These are phyloP conservation scores for Diaporthe batatas DNA, from an alignment of 2,329 filamentous ascomycete species.

Conservation along the genomic window DNA sequence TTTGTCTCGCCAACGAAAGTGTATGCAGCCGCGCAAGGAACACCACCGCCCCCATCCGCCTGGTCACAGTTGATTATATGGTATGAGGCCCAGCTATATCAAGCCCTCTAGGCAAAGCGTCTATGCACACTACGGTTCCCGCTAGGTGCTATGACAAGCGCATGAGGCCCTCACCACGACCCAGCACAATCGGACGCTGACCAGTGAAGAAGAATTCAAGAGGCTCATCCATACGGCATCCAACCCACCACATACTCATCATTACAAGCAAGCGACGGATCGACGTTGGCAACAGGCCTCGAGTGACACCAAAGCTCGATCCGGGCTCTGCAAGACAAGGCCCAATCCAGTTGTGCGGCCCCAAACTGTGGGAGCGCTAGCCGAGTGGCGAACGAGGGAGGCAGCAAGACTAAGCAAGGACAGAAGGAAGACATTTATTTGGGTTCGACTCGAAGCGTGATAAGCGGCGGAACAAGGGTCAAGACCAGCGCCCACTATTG, in stretches of 20 bases:
- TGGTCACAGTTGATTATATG: neutral
- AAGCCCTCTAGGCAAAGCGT: neutral
- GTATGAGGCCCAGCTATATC: constrained; percentile 13
- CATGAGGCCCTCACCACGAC: constrained; percentile 1
- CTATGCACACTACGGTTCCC: constrained; percentile 3
- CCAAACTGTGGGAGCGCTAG: constrained; percentile 19
- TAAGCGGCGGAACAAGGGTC: constrained; percentile 34
- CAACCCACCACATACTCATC: neutral
- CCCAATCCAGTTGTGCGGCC: constrained; percentile 11
- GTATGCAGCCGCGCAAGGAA: neutral
- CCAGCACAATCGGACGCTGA: constrained; percentile 18
- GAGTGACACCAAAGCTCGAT: constrained; percentile 11
- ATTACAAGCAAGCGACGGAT: neutral
- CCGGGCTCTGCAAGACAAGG: constrained; percentile 15
- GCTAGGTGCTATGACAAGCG: neutral
- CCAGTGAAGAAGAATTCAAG: neutral
- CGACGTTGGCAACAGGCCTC: constrained; percentile 4
- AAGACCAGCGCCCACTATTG: constrained; percentile 28
- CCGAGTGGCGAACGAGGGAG: constrained; percentile 6
- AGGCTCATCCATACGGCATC: neutral
- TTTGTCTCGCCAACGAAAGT: constrained; percentile 8
- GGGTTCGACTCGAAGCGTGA: constrained; percentile 30
- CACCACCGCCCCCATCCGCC: neutral
- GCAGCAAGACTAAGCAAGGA: constrained; percentile 29
- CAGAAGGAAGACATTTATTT: constrained; percentile 24